These are phyloP conservation scores for Tulasnella sp. DNA, from an alignment of 768 basidiomycete species.

Conservation along the genomic window DNA sequence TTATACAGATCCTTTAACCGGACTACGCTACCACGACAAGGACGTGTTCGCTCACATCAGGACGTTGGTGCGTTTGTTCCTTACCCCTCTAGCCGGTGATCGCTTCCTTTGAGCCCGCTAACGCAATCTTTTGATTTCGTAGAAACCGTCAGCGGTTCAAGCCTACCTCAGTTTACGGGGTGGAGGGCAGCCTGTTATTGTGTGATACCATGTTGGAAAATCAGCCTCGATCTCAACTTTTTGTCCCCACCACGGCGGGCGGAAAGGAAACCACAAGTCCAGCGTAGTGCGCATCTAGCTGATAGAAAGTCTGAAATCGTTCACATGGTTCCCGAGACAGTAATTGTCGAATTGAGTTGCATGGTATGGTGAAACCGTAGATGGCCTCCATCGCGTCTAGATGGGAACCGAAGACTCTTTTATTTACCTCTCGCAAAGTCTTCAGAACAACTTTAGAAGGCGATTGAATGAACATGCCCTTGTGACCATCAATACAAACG, in stretches of 20 bases:
- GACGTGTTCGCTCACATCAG: slow-evolving; percentile 81
- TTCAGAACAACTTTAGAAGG: too few species aligned
- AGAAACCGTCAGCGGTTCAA: slow-evolving; percentile 24
- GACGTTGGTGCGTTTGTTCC: slow-evolving; percentile 50
- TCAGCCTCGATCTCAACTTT: background rate
- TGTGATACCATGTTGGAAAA: background rate
- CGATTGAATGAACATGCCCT: too few species aligned
- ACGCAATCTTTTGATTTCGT: background rate
- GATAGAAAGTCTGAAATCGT: background rate
- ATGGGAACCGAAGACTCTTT: too few species aligned
- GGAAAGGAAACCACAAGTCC: background rate
- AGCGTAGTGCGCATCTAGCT: background rate
- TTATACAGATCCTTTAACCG: slow-evolving; percentile 77
- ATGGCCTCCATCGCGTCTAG: too few species aligned
- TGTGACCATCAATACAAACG: too few species aligned
- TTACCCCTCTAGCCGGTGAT: background rate
- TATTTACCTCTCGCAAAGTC: too few species aligned
- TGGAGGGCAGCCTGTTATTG: slow-evolving; percentile 17
- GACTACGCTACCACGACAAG: slow-evolving; percentile 78
- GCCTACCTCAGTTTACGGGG: slow-evolving; percentile 13
- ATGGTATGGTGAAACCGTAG: background rate
- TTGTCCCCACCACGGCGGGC: background rate
- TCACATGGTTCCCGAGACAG: background rate
- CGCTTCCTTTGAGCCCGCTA: background rate
- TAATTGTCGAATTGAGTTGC: background rate